Conservation (phyloP, 495 filamentous ascomycete genomes). For the Letharia columbiana region DNA sequence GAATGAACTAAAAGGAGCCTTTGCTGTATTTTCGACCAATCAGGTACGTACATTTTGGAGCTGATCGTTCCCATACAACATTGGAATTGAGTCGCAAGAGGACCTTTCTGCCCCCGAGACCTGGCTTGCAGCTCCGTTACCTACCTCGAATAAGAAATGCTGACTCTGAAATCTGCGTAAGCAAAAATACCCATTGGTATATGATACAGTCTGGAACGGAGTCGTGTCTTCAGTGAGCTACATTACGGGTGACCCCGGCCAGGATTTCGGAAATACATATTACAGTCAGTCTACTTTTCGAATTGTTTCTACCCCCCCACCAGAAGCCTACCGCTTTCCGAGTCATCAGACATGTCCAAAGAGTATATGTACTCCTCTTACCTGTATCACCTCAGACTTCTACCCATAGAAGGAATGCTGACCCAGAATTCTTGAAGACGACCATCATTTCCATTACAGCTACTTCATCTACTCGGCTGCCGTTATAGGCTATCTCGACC, state of each 20-base stretch:
- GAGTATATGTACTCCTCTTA: no score
- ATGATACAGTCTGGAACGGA: slow-evolving; percentile 78
- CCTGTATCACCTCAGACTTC: no score
- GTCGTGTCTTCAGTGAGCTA: slow-evolving; percentile 77
- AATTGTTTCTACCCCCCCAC: no score
- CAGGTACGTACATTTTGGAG: slow-evolving; percentile 16
- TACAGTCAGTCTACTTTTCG: slow-evolving; percentile 48
- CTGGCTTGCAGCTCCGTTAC: no score
- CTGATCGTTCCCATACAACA: no score
- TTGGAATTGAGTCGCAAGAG: no score
- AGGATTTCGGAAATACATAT: slow-evolving; percentile 73
- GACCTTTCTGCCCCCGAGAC: no score
- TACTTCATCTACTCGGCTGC: slow-evolving; percentile 90
- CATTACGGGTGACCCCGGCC: slow-evolving; percentile 56
- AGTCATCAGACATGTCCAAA: no score
- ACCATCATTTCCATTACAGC: slow-evolving; percentile 90
- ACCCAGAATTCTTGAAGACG: slow-evolving; percentile 26
- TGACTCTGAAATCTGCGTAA: no score
- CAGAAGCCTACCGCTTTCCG: no score
- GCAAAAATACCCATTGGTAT: slow-evolving; percentile 71
- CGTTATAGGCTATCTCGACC: slow-evolving; percentile 73
- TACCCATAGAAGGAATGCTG: no score
- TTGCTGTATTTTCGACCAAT: slow-evolving; percentile 69
- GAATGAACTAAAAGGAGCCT: slow-evolving; percentile 61
- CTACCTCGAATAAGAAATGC: no score